phyloP scores from a whole-genome alignment of 31 red algal species.

The Pterothamnion heteromorphum region DNA sequence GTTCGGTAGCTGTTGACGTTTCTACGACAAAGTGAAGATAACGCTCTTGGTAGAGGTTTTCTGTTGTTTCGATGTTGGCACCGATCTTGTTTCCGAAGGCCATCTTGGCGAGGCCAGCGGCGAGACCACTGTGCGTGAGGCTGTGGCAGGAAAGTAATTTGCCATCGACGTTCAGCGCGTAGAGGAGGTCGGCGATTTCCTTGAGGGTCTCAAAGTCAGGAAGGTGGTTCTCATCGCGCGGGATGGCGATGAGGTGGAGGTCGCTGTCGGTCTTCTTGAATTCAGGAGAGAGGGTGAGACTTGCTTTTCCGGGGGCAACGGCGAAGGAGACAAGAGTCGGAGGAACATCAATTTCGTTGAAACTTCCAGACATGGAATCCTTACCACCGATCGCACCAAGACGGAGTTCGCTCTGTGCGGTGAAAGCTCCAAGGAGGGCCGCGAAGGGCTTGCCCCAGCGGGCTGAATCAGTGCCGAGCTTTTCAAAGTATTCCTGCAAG shows the following conservation, averaged over 20 bases:
- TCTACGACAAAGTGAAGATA: no score
- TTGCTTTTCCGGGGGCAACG: not conserved
- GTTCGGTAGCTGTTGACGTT: no score
- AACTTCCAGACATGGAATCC: not conserved
- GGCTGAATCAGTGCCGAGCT: not conserved
- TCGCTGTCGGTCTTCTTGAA: not conserved
- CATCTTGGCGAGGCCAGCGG: no score
- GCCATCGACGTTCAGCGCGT: not conserved
- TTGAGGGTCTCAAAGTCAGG: not conserved
- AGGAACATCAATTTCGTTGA: not conserved
- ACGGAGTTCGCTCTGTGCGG: not conserved
- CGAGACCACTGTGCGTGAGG: no score
- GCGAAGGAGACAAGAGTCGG: not conserved
- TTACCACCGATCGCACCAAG: not conserved
- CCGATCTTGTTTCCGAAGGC: no score
- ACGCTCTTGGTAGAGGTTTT: no score
- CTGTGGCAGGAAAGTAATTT: not conserved
- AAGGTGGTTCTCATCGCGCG: not conserved
- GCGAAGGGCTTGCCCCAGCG: not conserved
- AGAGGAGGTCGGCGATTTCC: not conserved
- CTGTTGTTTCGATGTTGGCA: no score
- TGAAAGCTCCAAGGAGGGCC: not conserved
- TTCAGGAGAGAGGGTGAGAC: not conserved
- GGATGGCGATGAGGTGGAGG: not conserved
- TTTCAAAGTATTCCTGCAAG: constrained; percentile 5